These are phyloP conservation scores for Tricladium varicosporioides DNA, from an alignment of 2,329 filamentous ascomycete species.

Conservation along the genomic window DNA sequence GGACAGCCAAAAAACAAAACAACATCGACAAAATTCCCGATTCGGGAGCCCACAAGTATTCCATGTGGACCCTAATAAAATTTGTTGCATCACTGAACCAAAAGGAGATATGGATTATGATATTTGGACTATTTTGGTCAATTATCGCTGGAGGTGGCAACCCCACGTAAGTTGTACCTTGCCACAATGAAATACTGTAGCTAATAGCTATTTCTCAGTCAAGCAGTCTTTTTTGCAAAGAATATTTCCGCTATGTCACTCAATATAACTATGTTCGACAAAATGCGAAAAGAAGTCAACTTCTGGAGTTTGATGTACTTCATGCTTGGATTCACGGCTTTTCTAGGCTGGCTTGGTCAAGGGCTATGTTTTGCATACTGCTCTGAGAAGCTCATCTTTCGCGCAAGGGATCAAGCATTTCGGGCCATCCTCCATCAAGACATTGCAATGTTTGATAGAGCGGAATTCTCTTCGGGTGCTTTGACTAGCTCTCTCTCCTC, in stretches of 20 bases:
- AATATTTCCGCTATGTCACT: background rate
- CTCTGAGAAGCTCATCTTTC: slow-evolving; percentile 57
- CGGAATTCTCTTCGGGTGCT: slow-evolving; percentile 83
- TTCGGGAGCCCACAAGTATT: no score
- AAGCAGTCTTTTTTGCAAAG: background rate
- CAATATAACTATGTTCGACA: slow-evolving; percentile 49
- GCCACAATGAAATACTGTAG: slow-evolving; percentile 36
- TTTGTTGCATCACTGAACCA: no score
- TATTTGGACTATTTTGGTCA: slow-evolving; percentile 79
- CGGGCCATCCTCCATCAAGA: slow-evolving; percentile 85
- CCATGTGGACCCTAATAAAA: no score
- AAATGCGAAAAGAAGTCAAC: slow-evolving; percentile 22
- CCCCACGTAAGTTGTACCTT: slow-evolving; percentile 36
- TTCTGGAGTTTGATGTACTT: slow-evolving; percentile 44
- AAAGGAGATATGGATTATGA: slow-evolving; percentile 49
- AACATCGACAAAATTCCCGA: no score
- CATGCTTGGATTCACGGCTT: slow-evolving; percentile 42
- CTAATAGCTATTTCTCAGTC: slow-evolving; percentile 49
- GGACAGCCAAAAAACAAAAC: no score
- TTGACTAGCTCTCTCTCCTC: slow-evolving; percentile 85
- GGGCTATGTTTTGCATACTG: slow-evolving; percentile 33
- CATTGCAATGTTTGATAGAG: slow-evolving; percentile 82
- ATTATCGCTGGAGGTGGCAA: slow-evolving; percentile 34
- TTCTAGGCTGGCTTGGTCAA: slow-evolving; percentile 26
- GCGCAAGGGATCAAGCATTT: slow-evolving; percentile 68